phyloP scores from a whole-genome alignment of 768 basidiomycete genomes.

The Gymnopilus junonius region DNA sequence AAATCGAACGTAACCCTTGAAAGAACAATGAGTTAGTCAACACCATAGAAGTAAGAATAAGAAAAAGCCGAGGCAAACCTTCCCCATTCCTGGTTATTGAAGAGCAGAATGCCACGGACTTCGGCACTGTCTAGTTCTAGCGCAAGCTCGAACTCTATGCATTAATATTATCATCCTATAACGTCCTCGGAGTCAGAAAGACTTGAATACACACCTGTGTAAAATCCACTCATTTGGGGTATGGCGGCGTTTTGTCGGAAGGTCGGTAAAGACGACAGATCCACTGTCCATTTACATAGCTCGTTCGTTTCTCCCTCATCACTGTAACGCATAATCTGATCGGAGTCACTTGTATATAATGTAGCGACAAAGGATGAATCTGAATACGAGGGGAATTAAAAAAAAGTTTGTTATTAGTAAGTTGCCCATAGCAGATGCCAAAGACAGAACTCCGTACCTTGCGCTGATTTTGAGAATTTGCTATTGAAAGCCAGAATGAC shows the following conservation, averaged over 20 bases:
- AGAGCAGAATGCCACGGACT: slow-evolving; percentile 79
- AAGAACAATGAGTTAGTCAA: slow-evolving; percentile 15
- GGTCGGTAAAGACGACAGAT: slow-evolving; percentile 75
- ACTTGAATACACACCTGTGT: slow-evolving; percentile 62
- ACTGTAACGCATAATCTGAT: slow-evolving; percentile 79
- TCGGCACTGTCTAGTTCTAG: slow-evolving; percentile 86
- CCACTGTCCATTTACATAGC: slow-evolving; percentile 88
- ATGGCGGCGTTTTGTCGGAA: slow-evolving; percentile 74
- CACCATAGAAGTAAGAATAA: slow-evolving; percentile 4
- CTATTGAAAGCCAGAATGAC: slow-evolving; percentile 37
- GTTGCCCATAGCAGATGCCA: neutral
- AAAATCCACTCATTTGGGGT: slow-evolving; percentile 68
- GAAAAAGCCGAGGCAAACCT: slow-evolving; percentile 48
- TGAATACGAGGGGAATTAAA: slow-evolving; percentile 27
- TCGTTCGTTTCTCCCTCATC: slow-evolving; percentile 82
- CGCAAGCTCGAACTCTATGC: slow-evolving; percentile 81
- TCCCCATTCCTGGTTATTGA: slow-evolving; percentile 81
- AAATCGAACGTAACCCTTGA: slow-evolving; percentile 54
- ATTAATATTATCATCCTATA: neutral
- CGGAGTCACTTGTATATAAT: slow-evolving; percentile 77
- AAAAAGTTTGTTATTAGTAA: slow-evolving; percentile 1
- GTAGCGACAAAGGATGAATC: slow-evolving; percentile 85
- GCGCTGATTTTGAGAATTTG: slow-evolving; percentile 73
- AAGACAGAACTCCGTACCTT: slow-evolving; percentile 36
- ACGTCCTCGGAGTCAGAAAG: neutral